Percentiles rank a stretch among this genome's conserved stretches.
Evolutionary conservation across 2,329 filamentous ascomycete species (phyloP).

Genomic region (Botryotinia narcissicola): DNA sequence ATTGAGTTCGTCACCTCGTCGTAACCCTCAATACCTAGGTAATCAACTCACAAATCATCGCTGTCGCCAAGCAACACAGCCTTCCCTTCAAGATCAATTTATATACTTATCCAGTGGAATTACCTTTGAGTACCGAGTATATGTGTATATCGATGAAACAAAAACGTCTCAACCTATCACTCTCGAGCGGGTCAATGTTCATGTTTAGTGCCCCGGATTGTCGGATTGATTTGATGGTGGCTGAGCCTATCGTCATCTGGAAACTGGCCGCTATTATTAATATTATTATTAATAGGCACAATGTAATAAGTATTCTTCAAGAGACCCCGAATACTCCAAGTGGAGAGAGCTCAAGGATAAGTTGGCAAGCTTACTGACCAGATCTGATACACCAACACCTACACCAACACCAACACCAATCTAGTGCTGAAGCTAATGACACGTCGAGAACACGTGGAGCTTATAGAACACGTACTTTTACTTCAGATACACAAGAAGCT

Average conservation of each 20-base stretch:
- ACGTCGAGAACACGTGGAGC: conserved; percentile 13
- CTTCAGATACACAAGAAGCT: background rate
- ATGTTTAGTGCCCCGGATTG: background rate
- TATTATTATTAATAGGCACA: background rate
- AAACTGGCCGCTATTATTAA: background rate
- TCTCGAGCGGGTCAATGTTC: too few species aligned
- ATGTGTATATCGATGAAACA: background rate
- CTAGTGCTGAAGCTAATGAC: background rate
- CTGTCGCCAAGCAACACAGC: conserved; percentile 19
- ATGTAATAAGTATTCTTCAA: background rate
- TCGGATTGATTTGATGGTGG: background rate
- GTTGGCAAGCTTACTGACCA: background rate
- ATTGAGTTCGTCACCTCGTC: conserved; percentile 4
- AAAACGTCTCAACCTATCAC: background rate
- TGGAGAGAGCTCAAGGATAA: conserved; percentile 8
- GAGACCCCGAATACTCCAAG: background rate
- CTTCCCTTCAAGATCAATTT: background rate
- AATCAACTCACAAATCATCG: background rate
- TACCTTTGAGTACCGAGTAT: background rate
- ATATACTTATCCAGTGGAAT: too few species aligned
- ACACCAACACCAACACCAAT: background rate
- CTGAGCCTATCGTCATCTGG: background rate
- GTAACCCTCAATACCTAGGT: background rate
- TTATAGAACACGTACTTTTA: background rate
- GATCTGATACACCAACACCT: background rate